Conservation (phyloP, 176 grass and related monocot species). For the Poa pratensis region DNA sequence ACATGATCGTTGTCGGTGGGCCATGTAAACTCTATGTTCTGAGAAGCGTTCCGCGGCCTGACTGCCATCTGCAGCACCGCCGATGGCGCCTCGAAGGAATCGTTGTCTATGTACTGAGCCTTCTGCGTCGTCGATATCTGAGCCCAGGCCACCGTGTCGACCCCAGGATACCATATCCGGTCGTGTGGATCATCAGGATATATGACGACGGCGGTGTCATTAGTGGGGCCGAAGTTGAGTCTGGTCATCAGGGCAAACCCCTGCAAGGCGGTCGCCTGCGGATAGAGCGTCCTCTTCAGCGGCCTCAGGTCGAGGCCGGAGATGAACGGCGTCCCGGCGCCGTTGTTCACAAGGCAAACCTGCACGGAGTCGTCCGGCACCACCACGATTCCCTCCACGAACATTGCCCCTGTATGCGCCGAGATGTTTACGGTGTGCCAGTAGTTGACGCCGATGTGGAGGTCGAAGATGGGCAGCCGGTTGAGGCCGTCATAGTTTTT, state of each 20-base stretch:
- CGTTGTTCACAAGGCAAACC: slow-evolving; percentile 57
- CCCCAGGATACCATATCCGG: slow-evolving; percentile 22
- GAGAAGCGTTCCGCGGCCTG: neutral
- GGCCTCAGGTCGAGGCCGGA: slow-evolving; percentile 64
- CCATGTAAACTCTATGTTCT: neutral
- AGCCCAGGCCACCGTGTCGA: neutral
- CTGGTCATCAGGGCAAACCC: slow-evolving; percentile 31
- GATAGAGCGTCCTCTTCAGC: slow-evolving; percentile 37
- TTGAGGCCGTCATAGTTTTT: slow-evolving; percentile 49
- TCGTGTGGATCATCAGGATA: slow-evolving; percentile 55
- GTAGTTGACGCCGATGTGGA: slow-evolving; percentile 58
- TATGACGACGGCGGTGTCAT: neutral
- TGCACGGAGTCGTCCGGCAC: slow-evolving; percentile 33
- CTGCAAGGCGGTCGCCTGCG: slow-evolving; percentile 8
- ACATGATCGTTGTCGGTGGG: too few relatives aligned
- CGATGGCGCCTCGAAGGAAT: neutral
- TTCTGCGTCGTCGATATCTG: neutral
- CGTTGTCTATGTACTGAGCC: neutral
- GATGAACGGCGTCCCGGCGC: slow-evolving; percentile 62
- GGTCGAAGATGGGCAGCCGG: slow-evolving; percentile 42
- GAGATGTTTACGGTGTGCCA: slow-evolving; percentile 55
- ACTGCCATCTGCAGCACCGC: too few relatives aligned
- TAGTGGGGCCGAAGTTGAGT: slow-evolving; percentile 43
- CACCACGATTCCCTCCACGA: slow-evolving; percentile 21
- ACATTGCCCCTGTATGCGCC: too few relatives aligned